These are phyloP conservation scores for Arabis alpina DNA, from an alignment of 345 rosid species.

Conservation along the genomic window DNA sequence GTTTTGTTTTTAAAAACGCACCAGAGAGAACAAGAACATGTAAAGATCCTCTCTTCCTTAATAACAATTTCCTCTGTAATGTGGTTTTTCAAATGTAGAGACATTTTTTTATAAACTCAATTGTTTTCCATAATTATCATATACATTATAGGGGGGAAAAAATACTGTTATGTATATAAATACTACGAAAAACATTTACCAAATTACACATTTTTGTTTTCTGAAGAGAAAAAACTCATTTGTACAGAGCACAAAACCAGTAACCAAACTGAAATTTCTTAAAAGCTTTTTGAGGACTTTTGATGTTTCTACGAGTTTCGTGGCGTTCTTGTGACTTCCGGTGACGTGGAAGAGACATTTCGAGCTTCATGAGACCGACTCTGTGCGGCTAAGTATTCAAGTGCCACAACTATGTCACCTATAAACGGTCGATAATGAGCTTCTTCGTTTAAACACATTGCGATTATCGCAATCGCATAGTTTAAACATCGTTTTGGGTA, in stretches of 20 bases:
- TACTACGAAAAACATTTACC: conserved; percentile 22
- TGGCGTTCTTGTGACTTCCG: conserved; percentile 36
- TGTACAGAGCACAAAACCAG: conserved; percentile 23
- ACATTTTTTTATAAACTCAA: conserved; percentile 9
- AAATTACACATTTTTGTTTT: neutral
- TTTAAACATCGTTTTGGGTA: conserved; percentile 82
- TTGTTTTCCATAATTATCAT: conserved; percentile 24
- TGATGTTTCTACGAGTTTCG: conserved; percentile 23
- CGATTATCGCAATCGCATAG: conserved; percentile 82
- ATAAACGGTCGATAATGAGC: conserved; percentile 86
- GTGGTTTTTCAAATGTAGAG: conserved; percentile 23
- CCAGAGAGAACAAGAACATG: conserved; percentile 33
- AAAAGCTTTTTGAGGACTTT: conserved; percentile 3
- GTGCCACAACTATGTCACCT: conserved; percentile 86
- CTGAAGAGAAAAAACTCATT: neutral
- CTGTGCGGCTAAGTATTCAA: conserved; percentile 70
- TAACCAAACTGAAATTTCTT: conserved; percentile 18
- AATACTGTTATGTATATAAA: neutral
- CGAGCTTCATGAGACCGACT: conserved; percentile 37
- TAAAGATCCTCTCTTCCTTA: conserved; percentile 36
- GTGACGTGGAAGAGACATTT: conserved; percentile 34
- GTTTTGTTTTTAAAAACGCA: conserved; percentile 25
- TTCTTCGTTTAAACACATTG: conserved; percentile 96
- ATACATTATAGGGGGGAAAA: neutral
- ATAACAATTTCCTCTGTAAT: conserved; percentile 8